Conservation (phyloP, 2,329 filamentous ascomycete genomes). For the Volutella citrinella region DNA sequence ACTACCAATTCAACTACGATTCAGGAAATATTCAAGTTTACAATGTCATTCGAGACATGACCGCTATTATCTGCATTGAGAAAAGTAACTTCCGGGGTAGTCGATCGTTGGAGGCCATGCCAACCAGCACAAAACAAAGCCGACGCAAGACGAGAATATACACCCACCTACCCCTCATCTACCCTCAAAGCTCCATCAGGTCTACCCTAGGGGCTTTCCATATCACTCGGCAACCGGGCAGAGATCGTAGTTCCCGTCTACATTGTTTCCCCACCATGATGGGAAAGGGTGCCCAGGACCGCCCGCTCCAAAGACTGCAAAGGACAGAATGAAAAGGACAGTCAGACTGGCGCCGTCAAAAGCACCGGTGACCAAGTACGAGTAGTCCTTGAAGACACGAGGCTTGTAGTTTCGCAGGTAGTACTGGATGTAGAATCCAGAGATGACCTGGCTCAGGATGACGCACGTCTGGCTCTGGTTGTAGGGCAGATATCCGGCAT, state of each 20-base stretch:
- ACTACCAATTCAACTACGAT: too few relatives aligned
- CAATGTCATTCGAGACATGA: too few relatives aligned
- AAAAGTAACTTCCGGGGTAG: too few relatives aligned
- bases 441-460: slow-evolving; percentile 42
- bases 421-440: slow-evolving; percentile 48
- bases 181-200: too few relatives aligned
- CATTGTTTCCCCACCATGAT: slow-evolving; percentile 54
- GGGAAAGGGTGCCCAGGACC: slow-evolving; percentile 44
- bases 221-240: slow-evolving; percentile 40
- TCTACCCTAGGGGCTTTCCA: too few relatives aligned
- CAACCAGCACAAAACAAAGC: too few relatives aligned
- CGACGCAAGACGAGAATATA: too few relatives aligned
- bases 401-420: slow-evolving; percentile 52
- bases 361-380: slow-evolving; percentile 50
- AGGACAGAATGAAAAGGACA: slow-evolving; percentile 51
- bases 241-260: slow-evolving; percentile 44
- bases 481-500: slow-evolving; percentile 52
- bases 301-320: slow-evolving; percentile 53
- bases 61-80: too few relatives aligned
- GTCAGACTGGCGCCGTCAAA: slow-evolving; percentile 49
- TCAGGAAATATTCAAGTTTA: too few relatives aligned
- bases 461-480: slow-evolving; percentile 55
- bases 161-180: too few relatives aligned
- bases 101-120: too few relatives aligned
- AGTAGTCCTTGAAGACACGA: slow-evolving; percentile 51